Evolutionary conservation across 2,329 filamentous ascomycete genomes (phyloP), one percentile per base, ranked within the genome.

Genomic region (Fusarium caatingaense): DNA sequence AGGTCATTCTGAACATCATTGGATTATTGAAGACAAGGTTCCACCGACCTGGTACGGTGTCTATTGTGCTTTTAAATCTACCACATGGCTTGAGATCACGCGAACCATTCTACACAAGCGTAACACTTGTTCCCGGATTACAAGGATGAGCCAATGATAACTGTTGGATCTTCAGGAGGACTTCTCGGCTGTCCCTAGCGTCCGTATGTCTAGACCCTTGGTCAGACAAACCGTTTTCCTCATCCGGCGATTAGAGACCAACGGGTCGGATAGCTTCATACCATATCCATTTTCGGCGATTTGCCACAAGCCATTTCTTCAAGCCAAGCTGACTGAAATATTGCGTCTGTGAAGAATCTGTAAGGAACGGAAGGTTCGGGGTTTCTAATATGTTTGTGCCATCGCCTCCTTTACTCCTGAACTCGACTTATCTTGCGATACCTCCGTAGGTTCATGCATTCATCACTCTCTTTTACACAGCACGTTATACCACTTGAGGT

Each of bases 181-280:
- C 64, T 56, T 58, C 44, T 60, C 41, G 23, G 47, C 30, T 56
- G 21, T 34, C 47, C 55, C 51, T 71, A 60, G 64, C 32, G 50
- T 34, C 21, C 51, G 21, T 3, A 9, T 6, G 27, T 34, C 55
- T 61, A 23, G 55, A 25, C 42, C 25, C 37, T 21, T 45, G 42
- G 27, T 57, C 40, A 18, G 18, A 46, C 30, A 51, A 25, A n/a
- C 42, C 15, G 46, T 66, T 40, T 49, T 66, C 63, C 63, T 44
- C 23, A 71, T 71, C 68, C 59, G 60, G 68, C 27, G 55, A 58
- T 47, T 16, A 16, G 48, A 51, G 21, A 53, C 68, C 41, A 65
- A 34, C 18, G 41, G 46, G 21, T 20, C 25, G 32, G 41, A 56
- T 37, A 56, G 42, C 56, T 53, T 60, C 55, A 46, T 13, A 25